Conservation (phyloP, 768 basidiomycete species). For the Leccinellum luteum region DNA sequence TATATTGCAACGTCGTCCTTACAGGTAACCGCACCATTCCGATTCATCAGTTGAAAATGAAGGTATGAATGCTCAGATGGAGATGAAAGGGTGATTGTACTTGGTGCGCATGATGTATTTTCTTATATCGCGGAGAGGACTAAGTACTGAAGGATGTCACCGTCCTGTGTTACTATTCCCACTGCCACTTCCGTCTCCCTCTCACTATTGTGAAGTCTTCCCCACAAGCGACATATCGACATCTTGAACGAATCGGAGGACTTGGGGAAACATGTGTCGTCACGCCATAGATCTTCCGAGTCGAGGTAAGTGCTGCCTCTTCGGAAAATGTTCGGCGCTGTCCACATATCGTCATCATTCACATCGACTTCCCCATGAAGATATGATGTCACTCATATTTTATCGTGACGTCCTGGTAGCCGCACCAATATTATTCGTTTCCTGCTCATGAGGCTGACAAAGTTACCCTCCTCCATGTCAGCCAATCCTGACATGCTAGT, state of each 20-base stretch:
- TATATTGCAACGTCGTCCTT: not conserved
- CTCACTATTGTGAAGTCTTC: not conserved
- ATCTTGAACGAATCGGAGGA: not conserved
- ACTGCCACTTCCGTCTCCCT: too few species aligned
- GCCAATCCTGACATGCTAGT: slow-evolving; percentile 1
- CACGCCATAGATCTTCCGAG: not conserved
- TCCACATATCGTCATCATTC: not conserved
- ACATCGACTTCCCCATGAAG: not conserved
- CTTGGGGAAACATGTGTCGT: not conserved
- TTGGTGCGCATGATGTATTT: not conserved
- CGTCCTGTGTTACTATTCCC: too few species aligned
- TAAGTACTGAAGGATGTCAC: not conserved
- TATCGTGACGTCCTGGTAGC: not conserved
- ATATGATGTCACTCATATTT: too few species aligned
- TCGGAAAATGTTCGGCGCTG: not conserved
- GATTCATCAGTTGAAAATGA: not conserved
- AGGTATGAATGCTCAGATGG: not conserved
- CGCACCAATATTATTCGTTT: not conserved
- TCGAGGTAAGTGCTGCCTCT: not conserved
- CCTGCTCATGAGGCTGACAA: slow-evolving; percentile 10
- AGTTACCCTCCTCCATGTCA: not conserved
- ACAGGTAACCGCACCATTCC: not conserved
- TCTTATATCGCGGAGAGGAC: not conserved
- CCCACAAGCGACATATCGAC: too few species aligned
- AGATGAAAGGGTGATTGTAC: too few species aligned